A percentile compares a stretch with the other conserved stretches of the same genome.
Conservation (phyloP, 2,329 filamentous ascomycete species). For the Chaetomiaceae sp. region DNA sequence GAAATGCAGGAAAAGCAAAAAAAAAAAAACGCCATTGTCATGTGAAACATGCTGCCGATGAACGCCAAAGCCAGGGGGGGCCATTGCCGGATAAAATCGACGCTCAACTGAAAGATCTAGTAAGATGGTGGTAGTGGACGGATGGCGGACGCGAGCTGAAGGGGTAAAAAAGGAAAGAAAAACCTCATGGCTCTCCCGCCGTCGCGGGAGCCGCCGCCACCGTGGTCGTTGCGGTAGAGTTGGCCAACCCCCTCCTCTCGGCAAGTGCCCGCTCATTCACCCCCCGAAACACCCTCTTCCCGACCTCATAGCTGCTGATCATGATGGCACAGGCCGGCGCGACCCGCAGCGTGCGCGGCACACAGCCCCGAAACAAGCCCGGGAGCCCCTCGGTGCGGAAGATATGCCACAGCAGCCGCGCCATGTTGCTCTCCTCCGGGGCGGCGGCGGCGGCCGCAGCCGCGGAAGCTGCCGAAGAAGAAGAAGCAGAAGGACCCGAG, state of each 20-base stretch:
- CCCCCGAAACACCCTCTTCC: constrained; percentile 78
- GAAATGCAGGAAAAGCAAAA: too few species aligned
- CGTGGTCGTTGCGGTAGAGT: too few species aligned
- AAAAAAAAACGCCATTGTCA: too few species aligned
- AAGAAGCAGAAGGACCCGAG: constrained; percentile 2
- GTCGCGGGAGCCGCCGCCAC: too few species aligned
- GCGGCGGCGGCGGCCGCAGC: constrained; percentile 35
- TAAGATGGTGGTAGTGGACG: too few species aligned
- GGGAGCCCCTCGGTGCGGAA: constrained; percentile 75
- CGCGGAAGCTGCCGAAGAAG: constrained; percentile 28
- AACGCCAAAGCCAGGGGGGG: too few species aligned
- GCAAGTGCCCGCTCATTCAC: constrained; percentile 56
- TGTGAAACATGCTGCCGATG: too few species aligned
- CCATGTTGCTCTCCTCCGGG: constrained; percentile 76
- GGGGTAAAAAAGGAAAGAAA: too few species aligned
- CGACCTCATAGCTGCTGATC: constrained; percentile 97
- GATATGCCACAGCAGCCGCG: constrained; percentile 82
- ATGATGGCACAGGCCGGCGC: constrained; percentile 97
- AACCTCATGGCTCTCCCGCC: background rate
- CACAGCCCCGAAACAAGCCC: constrained; percentile 88
- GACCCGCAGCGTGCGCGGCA: constrained; percentile 86
- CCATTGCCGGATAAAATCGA: too few species aligned
- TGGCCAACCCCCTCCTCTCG: constrained; percentile 26
- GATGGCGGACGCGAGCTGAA: too few species aligned
- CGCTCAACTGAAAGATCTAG: too few species aligned